Conservation (phyloP, 129 eudicot genomes). For the Lactuca saligna region DNA sequence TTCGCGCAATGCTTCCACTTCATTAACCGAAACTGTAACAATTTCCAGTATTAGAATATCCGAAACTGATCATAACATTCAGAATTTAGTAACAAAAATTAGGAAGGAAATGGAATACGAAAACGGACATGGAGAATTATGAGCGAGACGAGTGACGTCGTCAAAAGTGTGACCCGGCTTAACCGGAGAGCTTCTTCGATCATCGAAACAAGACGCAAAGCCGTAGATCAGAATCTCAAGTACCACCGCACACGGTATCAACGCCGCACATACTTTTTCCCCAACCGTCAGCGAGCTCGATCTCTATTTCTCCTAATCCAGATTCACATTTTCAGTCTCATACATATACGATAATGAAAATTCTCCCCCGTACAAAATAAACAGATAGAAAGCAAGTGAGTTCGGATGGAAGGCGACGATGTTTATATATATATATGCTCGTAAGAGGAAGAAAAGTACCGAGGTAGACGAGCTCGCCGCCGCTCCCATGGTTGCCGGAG, state of each 20-base stretch:
- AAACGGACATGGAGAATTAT: slow-evolving; percentile 44
- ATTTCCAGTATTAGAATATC: background rate
- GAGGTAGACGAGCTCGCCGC: slow-evolving; percentile 33
- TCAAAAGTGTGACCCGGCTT: slow-evolving; percentile 25
- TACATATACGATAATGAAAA: background rate
- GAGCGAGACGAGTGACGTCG: slow-evolving; percentile 41
- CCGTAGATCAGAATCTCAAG: slow-evolving; percentile 27
- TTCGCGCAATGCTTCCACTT: slow-evolving; percentile 53
- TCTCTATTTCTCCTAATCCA: slow-evolving; percentile 45
- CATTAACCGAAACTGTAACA: slow-evolving; percentile 50
- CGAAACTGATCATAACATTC: slow-evolving; percentile 3
- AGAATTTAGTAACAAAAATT: background rate
- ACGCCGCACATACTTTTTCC: slow-evolving; percentile 39
- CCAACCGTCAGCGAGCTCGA: slow-evolving; percentile 41
- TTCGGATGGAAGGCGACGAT: background rate
- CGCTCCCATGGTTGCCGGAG: slow-evolving; percentile 30
- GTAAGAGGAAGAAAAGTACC: slow-evolving; percentile 24
- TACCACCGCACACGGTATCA: slow-evolving; percentile 32
- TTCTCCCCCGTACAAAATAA: background rate
- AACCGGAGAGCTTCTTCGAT: slow-evolving; percentile 10
- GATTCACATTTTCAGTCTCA: slow-evolving; percentile 22
- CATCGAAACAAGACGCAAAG: slow-evolving; percentile 30
- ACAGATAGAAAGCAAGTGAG: background rate
- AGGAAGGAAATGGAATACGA: background rate
- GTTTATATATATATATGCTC: background rate